These are phyloP conservation scores for Solanum bulbocastanum DNA, from an alignment of 257 asterid genomes.

Conservation along the genomic window DNA sequence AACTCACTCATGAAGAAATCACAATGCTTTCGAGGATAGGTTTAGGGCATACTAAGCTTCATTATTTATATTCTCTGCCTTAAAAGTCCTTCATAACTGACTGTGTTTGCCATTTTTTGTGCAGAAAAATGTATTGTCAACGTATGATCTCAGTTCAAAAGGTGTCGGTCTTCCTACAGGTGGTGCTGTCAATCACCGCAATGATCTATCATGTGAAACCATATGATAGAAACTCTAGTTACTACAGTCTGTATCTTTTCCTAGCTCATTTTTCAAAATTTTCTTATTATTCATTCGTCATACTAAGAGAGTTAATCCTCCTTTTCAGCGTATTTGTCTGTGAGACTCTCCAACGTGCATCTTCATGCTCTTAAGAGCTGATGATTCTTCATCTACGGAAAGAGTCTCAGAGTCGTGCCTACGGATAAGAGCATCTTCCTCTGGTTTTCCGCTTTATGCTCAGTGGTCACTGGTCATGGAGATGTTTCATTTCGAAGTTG, in stretches of 20 bases:
- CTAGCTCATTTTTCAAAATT: background rate
- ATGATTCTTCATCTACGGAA: background rate
- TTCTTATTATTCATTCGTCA: background rate
- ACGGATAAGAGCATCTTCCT: background rate
- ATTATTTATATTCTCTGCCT: background rate
- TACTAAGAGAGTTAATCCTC: background rate
- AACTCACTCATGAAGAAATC: background rate
- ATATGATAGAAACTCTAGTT: background rate
- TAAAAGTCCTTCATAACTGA: background rate
- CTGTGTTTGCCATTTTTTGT: background rate
- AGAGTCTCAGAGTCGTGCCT: background rate
- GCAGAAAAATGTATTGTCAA: constrained; percentile 56
- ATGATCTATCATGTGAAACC: constrained; percentile 14
- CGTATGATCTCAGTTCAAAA: constrained; percentile 32
- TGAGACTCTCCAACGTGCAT: background rate
- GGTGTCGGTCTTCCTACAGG: constrained; percentile 30
- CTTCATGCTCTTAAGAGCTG: background rate
- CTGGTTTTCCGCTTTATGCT: background rate
- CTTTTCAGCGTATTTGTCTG: background rate
- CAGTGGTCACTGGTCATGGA: background rate
- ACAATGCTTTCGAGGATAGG: background rate
- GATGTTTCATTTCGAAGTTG: background rate
- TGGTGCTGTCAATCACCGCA: constrained; percentile 4
- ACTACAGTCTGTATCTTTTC: background rate
- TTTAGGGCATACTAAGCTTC: background rate